Percentiles rank a stretch among this genome's conserved stretches.
These are phyloP conservation scores for Acanthamoeba lenticulata DNA, from an alignment of 208 protist species.

Conservation along the genomic window DNA sequence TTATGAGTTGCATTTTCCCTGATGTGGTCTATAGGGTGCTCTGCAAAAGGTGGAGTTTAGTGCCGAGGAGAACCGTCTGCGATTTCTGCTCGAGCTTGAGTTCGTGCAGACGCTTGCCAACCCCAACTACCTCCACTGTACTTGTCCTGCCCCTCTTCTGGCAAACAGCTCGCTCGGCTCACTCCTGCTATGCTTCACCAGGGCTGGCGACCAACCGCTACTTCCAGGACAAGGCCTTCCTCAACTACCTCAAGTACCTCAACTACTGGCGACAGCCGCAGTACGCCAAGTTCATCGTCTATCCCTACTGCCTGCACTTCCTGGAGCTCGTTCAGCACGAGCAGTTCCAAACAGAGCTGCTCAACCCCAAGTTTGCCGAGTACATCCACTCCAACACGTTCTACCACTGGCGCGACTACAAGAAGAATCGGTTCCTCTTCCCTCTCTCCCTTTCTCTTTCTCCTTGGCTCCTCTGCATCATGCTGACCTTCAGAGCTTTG, in stretches of 20 bases:
- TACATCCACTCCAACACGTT: constrained; percentile 56
- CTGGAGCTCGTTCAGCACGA: constrained; percentile 82
- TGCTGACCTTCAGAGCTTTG: not conserved
- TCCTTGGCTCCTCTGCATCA: not conserved
- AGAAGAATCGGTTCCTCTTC: constrained; percentile 19
- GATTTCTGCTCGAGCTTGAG: constrained; percentile 82
- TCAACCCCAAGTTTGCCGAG: constrained; percentile 50
- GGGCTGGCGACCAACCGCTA: constrained; percentile 76
- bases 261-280: constrained; percentile 84
- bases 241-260: constrained; percentile 83
- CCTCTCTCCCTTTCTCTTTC: not conserved
- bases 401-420: constrained; percentile 63
- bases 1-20: not conserved
- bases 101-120: constrained; percentile 83
- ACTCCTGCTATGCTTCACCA: not conserved
- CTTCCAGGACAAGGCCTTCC: constrained; percentile 81
- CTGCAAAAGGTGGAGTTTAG: constrained; percentile 21
- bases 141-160: not conserved
- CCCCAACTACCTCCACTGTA: constrained; percentile 81
- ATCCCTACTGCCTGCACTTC: constrained; percentile 82
- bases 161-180: not conserved
- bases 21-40: not conserved
- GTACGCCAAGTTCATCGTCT: constrained; percentile 82
- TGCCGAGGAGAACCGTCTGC: constrained; percentile 59
- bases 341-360: constrained; percentile 75